Percentiles rank a stretch among this genome's conserved stretches.
These are phyloP conservation scores for Peronospora belbahrii DNA, from an alignment of 352 stramenopile species.

Conservation along the genomic window DNA sequence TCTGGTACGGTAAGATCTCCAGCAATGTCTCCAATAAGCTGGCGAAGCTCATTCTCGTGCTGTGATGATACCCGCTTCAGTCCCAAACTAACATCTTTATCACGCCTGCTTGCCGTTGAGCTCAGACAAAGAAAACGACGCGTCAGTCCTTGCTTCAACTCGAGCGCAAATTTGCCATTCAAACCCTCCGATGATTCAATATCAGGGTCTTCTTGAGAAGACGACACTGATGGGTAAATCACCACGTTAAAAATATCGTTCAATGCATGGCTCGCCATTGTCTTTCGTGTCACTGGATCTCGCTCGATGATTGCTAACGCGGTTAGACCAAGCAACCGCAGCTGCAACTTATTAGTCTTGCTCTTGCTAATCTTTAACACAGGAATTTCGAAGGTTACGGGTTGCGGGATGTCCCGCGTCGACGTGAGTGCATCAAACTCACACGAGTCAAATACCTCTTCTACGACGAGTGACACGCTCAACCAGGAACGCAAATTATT, in stretches of 20 bases:
- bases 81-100: constrained; percentile 75
- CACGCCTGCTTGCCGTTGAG: constrained; percentile 47
- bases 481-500: constrained; percentile 86
- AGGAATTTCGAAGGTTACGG: constrained; percentile 77
- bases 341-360: constrained; percentile 53
- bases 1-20: constrained; percentile 46
- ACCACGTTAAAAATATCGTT: constrained; percentile 85
- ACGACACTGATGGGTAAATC: constrained; percentile 78
- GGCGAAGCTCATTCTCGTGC: constrained; percentile 64
- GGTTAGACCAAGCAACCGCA: constrained; percentile 66
- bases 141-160: constrained; percentile 78
- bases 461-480: constrained; percentile 69
- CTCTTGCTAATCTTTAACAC: constrained; percentile 85
- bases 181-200: constrained; percentile 48
- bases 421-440: constrained; percentile 79
- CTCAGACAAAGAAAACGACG: constrained; percentile 67
- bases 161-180: constrained; percentile 72
- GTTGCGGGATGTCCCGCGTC: constrained; percentile 69
- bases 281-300: constrained; percentile 63
- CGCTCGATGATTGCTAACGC: constrained; percentile 64
- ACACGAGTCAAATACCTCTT: constrained; percentile 76
- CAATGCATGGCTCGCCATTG: constrained; percentile 50
- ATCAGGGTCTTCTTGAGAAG: constrained; percentile 38
- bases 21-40: constrained; percentile 64
- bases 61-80: constrained; percentile 38